Percentiles rank a stretch among this genome's conserved stretches.
Evolutionary conservation across 768 basidiomycete species (phyloP).

Genomic region (Russula earlei): DNA sequence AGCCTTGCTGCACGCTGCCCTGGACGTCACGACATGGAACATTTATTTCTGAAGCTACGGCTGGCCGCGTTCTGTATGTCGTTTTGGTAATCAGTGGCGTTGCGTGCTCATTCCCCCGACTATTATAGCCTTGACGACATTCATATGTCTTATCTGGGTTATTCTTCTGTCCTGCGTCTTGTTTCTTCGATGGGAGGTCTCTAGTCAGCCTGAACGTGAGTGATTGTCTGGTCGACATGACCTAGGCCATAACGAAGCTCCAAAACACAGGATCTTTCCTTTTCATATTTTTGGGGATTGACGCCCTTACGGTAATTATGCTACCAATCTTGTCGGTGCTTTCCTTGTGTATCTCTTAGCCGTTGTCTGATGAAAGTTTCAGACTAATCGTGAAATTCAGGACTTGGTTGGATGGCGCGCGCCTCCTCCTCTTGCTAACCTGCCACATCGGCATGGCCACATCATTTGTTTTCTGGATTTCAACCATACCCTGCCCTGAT

Average conservation of each 20-base stretch:
- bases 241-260: neutral
- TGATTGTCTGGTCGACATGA: neutral
- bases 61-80: conserved; percentile 23
- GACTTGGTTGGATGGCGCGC: conserved; percentile 44
- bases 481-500: conserved; percentile 35
- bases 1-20: neutral
- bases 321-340: conserved; percentile 36
- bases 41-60: conserved; percentile 24
- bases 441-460: conserved; percentile 38
- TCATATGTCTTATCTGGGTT: conserved; percentile 41
- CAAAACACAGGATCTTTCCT: conserved; percentile 35
- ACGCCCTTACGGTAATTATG: conserved; percentile 33
- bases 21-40: conserved; percentile 18
- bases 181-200: conserved; percentile 38
- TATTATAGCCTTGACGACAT: conserved; percentile 33
- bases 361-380: conserved; percentile 11
- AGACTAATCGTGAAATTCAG: conserved; percentile 42
- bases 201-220: conserved; percentile 40
- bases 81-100: neutral
- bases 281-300: conserved; percentile 33
- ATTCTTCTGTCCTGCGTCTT: conserved; percentile 37
- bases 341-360: conserved; percentile 8
- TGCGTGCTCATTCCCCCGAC: neutral
- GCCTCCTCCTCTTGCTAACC: conserved; percentile 37
- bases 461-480: conserved; percentile 35